A percentile compares a stretch with the other conserved stretches of the same genome.
Evolutionary conservation across 306 rosid genomes (phyloP).

Genomic region (Senna siamea): DNA sequence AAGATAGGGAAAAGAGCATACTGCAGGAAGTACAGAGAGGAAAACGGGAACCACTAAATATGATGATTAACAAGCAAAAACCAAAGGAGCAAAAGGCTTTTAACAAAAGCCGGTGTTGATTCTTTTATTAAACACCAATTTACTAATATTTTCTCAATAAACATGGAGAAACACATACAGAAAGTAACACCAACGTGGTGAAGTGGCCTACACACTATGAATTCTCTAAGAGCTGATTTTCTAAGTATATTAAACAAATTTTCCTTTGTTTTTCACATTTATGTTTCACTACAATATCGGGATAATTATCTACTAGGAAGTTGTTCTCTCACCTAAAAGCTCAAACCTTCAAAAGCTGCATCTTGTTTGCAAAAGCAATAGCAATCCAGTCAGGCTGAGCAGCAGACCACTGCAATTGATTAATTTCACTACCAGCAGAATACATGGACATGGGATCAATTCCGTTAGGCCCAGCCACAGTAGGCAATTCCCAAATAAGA

Average conservation of each 20-base stretch:
- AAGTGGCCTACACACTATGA: constrained; percentile 2
- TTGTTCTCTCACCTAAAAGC: constrained; percentile 15
- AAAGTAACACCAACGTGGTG: constrained; percentile 14
- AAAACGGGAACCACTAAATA: background rate
- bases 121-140: constrained; percentile 3
- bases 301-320: background rate
- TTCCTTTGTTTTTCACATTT: background rate
- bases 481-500: constrained; percentile 89
- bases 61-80: background rate
- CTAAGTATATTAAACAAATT: background rate
- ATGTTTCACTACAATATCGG: constrained; percentile 24
- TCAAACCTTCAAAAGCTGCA: constrained; percentile 95
- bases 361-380: constrained; percentile 80
- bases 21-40: background rate
- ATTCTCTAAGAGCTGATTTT: background rate
- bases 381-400: constrained; percentile 92
- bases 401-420: constrained; percentile 91
- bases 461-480: constrained; percentile 75
- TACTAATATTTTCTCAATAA: background rate
- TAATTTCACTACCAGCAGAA: constrained; percentile 70
- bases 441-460: constrained; percentile 86
- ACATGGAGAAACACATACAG: constrained; percentile 2
- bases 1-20: too few relatives aligned
- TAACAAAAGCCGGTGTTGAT: background rate
- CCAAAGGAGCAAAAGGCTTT: background rate